These are phyloP conservation scores for Colletotrichum orchidophilum DNA, from an alignment of 2,329 filamentous ascomycete genomes.

Conservation along the genomic window DNA sequence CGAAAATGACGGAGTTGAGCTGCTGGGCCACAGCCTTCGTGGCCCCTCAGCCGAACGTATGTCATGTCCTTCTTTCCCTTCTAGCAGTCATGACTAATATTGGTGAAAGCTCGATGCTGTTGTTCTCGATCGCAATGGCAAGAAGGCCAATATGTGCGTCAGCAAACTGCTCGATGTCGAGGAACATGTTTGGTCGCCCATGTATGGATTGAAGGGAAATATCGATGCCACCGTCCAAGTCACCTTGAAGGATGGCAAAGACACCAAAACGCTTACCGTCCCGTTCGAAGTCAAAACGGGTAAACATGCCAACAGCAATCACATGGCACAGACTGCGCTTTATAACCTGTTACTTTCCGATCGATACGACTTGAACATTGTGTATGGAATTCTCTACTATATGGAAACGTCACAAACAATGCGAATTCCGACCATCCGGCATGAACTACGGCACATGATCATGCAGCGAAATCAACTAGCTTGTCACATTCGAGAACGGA, in stretches of 20 bases:
- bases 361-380: slow-evolving; percentile 91
- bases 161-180: slow-evolving; percentile 96
- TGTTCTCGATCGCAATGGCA: slow-evolving; percentile 30
- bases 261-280: slow-evolving; percentile 77
- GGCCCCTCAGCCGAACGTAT: slow-evolving; percentile 72
- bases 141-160: slow-evolving; percentile 82
- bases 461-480: slow-evolving; percentile 94
- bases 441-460: slow-evolving; percentile 95
- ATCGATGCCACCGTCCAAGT: slow-evolving; percentile 97
- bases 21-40: slow-evolving; percentile 88
- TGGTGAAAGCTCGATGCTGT: slow-evolving; percentile 31
- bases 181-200: slow-evolving; percentile 97
- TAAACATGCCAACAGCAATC: slow-evolving; percentile 80
- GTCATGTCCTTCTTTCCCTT: slow-evolving; percentile 33
- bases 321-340: slow-evolving; percentile 92
- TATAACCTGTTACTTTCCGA: slow-evolving; percentile 94
- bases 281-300: slow-evolving; percentile 98
- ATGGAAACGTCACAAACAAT: slow-evolving; percentile 89
- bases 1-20: slow-evolving; percentile 84
- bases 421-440: slow-evolving; percentile 83
- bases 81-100: slow-evolving; percentile 41
- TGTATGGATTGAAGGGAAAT: slow-evolving; percentile 97
- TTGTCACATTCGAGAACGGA: slow-evolving; percentile 82
- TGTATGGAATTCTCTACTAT: slow-evolving; percentile 93
- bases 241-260: slow-evolving; percentile 76